Percentiles rank a stretch among this genome's conserved stretches.
phyloP scores from a whole-genome alignment of 441 rosid species.

The Gossypium schwendimanii region DNA sequence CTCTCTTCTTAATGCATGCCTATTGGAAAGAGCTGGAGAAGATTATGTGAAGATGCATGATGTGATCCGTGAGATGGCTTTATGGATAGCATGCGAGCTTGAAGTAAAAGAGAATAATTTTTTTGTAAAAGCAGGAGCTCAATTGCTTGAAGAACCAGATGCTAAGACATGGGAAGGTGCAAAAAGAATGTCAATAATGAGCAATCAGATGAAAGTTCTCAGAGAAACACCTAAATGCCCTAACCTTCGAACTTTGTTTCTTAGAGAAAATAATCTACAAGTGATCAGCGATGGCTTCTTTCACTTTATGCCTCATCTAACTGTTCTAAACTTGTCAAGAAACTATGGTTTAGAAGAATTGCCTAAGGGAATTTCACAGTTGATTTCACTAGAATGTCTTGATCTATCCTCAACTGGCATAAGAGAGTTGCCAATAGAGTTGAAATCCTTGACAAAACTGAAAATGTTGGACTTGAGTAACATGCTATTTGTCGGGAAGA shows the following conservation, averaged over 20 bases:
- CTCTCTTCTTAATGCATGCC: too few species aligned
- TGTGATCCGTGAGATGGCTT: too few species aligned
- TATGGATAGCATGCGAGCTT: too few species aligned
- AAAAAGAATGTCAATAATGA: not conserved
- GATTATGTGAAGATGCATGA: too few species aligned
- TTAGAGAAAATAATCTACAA: not conserved
- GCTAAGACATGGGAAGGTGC: not conserved
- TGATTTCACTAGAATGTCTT: not conserved
- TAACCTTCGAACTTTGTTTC: not conserved
- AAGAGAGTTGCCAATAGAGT: not conserved
- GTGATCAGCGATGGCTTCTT: not conserved
- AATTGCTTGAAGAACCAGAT: too few species aligned
- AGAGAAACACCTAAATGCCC: not conserved
- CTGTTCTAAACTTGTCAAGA: not conserved
- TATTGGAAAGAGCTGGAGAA: too few species aligned
- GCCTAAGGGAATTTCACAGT: constrained; percentile 9
- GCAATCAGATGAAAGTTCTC: not conserved
- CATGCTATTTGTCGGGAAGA: accelerated
- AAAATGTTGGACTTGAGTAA: constrained; percentile 5
- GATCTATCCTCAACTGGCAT: not conserved
- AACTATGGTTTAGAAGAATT: not conserved
- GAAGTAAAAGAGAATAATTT: too few species aligned
- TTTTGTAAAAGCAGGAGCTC: too few species aligned
- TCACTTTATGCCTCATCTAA: not conserved
- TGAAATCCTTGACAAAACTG: not conserved